Base-by-base conservation (phyloP, 345 rosid genomes). In the Geranium brycei region DNA sequence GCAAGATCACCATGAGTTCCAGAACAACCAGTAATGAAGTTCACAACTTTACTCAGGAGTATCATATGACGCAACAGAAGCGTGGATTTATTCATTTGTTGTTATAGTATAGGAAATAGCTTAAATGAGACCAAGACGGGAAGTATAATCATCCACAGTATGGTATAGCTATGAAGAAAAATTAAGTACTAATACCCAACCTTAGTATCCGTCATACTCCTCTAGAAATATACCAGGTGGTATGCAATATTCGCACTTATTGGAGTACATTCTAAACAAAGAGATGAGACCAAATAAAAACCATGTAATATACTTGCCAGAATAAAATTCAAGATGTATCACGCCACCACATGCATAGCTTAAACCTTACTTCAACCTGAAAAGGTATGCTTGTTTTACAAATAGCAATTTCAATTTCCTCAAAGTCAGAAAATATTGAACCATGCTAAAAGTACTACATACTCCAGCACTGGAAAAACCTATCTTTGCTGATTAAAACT, bases 31-130 rank as follows among this genome's bases (percentile, higher is more conserved):
- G 59, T 17, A 5, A n/a, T 19, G 31, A 59, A 62, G 58, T 13
- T 58, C 23, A 53, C 13, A n/a, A 56, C 6, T 62, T 62, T 61
- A 53, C 31, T 31, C 59, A 15, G 64, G 14, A 65, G 40, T 13
- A n/a, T 18, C 7, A 1, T 23, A 28, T 62, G 19, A 58, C 28
- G 56, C 61, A 74, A 10, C 59, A 59, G 30, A 69, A 31, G 58
- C n/a, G 41, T 31, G 31, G 57, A 59, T 38, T 28, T 10, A 2
- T 17, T 41, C 10, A 67, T 58, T 3, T 19, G 67, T 19, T 18
- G 18, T 38, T 59, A 59, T 18, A 47, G 31, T 10, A 5, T 28
- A 47, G 31, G 32, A 64, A 31, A 57, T 53, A 31, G 38, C 51
- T 35, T 61, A 69, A 63, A 31, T 38, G 57, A 16, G 35, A 53